These are phyloP conservation scores for Penicillium bovifimosum DNA, from an alignment of 495 filamentous ascomycete genomes.

Conservation along the genomic window DNA sequence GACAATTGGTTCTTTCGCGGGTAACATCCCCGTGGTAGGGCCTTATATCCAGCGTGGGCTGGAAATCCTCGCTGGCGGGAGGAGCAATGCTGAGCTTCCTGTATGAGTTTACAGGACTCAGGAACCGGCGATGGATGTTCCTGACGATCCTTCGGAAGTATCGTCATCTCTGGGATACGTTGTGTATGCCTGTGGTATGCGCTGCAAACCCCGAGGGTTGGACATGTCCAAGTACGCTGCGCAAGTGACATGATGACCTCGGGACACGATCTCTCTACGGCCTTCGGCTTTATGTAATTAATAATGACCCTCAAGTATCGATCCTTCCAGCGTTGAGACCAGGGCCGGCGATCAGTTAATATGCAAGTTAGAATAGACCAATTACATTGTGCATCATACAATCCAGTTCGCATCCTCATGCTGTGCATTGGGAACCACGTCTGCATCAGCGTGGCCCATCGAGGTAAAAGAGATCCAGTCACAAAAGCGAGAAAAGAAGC, in stretches of 20 bases:
- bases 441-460: neutral
- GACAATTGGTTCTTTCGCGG: constrained; percentile 83
- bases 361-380: constrained; percentile 16
- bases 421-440: neutral
- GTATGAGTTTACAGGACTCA: constrained; percentile 36
- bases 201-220: neutral
- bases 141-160: no score
- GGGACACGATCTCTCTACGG: constrained; percentile 11
- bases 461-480: constrained; percentile 4
- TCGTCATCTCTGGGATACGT: no score
- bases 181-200: neutral
- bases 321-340: neutral
- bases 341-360: constrained; percentile 2
- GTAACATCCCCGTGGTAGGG: constrained; percentile 78
- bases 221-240: neutral
- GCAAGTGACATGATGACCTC: neutral
- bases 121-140: neutral
- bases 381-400: constrained; percentile 2
- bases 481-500: neutral
- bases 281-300: constrained; percentile 16
- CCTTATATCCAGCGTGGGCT: constrained; percentile 69
- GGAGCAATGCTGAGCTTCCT: constrained; percentile 70
- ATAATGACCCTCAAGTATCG: constrained; percentile 22
- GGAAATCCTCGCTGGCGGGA: constrained; percentile 56
- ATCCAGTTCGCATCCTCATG: neutral